Percentiles rank a stretch among this genome's conserved stretches.
Evolutionary conservation across 768 basidiomycete genomes (phyloP).

Genomic region (Russula earlei): DNA sequence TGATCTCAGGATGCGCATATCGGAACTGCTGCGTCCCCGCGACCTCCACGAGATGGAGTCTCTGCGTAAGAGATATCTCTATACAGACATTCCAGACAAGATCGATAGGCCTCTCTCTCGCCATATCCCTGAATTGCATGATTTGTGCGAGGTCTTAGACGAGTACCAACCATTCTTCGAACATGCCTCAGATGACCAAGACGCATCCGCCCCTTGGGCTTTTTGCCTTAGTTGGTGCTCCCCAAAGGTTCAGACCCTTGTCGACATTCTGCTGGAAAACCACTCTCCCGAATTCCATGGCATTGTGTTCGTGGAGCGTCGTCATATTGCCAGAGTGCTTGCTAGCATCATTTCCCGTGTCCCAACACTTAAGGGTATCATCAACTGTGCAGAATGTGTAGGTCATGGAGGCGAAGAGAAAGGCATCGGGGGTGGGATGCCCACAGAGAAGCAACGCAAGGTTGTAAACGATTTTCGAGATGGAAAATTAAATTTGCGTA

Average conservation of each 20-base stretch:
- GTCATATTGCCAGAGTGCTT: conserved; percentile 67
- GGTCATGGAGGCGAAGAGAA: conserved; percentile 43
- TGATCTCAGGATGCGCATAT: conserved; percentile 46
- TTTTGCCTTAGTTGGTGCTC: conserved; percentile 50
- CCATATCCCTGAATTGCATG: conserved; percentile 20
- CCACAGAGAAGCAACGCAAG: conserved; percentile 43
- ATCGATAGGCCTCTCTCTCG: neutral
- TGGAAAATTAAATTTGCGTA: conserved; percentile 58
- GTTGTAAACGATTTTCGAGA: conserved; percentile 57
- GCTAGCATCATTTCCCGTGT: conserved; percentile 54
- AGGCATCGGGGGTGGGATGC: conserved; percentile 43
- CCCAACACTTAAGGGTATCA: conserved; percentile 44
- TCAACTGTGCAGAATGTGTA: conserved; percentile 57
- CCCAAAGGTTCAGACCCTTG: conserved; percentile 58
- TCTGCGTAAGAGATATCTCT: conserved; percentile 18
- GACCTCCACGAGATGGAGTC: conserved; percentile 23
- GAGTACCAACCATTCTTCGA: conserved; percentile 35
- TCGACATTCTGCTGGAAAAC: conserved; percentile 49
- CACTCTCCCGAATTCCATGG: conserved; percentile 55
- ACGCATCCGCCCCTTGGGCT: conserved; percentile 29
- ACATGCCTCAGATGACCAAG: conserved; percentile 27
- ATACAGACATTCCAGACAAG: neutral
- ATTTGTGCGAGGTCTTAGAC: conserved; percentile 40
- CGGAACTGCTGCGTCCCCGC: conserved; percentile 28
- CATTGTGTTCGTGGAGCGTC: conserved; percentile 82